These are phyloP conservation scores for Fereydounia khargensis DNA, from an alignment of 1,284 basidiomycete genomes.

Conservation along the genomic window DNA sequence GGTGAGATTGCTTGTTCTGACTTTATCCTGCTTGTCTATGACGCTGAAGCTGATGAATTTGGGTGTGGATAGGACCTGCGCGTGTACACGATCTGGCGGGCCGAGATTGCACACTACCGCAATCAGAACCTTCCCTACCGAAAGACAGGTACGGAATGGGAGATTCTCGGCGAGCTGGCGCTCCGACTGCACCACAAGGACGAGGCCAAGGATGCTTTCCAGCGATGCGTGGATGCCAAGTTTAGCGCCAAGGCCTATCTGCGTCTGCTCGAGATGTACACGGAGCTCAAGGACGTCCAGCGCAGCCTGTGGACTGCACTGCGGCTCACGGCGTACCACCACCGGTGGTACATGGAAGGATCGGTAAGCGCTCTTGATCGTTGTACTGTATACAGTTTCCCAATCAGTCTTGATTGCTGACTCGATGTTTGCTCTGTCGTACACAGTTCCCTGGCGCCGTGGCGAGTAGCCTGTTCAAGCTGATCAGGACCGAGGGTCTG, in stretches of 20 bases:
- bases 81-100: slow-evolving; percentile 99
- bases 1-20: slow-evolving; percentile 63
- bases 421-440: too few relatives aligned
- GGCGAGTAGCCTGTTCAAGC: slow-evolving; percentile 83
- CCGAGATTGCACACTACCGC: slow-evolving; percentile 98
- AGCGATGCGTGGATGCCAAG: slow-evolving; percentile 82
- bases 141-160: slow-evolving; percentile 96
- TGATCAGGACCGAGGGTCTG: slow-evolving; percentile 89
- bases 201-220: slow-evolving; percentile 95
- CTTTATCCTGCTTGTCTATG: too few relatives aligned
- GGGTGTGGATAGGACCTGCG: slow-evolving; percentile 96
- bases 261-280: slow-evolving; percentile 89
- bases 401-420: too few relatives aligned
- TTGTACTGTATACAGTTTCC: slow-evolving; percentile 1
- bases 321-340: slow-evolving; percentile 85
- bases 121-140: slow-evolving; percentile 93
- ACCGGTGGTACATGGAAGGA: slow-evolving; percentile 61
- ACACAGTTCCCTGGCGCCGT: slow-evolving; percentile 85
- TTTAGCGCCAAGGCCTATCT: slow-evolving; percentile 90
- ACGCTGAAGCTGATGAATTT: too few relatives aligned
- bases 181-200: slow-evolving; percentile 90
- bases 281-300: slow-evolving; percentile 88
- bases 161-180: slow-evolving; percentile 93
- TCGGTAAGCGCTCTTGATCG: too few relatives aligned
- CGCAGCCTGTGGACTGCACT: slow-evolving; percentile 86